Evolutionary conservation across 2,329 filamentous ascomycete genomes (phyloP).

Genomic region (Pyrenochaeta sp.): DNA sequence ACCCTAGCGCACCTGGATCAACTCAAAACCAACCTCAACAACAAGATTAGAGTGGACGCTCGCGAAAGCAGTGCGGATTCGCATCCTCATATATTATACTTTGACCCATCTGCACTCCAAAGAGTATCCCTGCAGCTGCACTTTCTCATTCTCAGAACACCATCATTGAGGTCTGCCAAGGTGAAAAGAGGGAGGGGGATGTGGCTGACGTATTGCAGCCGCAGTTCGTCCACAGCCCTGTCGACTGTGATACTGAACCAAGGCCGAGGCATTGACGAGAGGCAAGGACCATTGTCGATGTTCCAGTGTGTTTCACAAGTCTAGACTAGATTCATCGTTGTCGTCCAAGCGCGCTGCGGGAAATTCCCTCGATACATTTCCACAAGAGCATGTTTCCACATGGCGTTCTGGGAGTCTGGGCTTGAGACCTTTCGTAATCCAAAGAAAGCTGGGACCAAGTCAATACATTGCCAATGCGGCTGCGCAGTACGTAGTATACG

Average conservation of each 20-base stretch:
- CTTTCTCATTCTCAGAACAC: background rate
- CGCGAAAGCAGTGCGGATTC: background rate
- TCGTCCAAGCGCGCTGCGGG: background rate
- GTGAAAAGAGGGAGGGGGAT: constrained; percentile 7
- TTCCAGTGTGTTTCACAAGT: constrained; percentile 1
- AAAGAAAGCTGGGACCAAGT: background rate
- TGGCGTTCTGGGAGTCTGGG: background rate
- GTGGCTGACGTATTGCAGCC: constrained; percentile 5
- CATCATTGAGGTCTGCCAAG: constrained; percentile 7
- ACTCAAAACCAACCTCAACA: constrained; percentile 17
- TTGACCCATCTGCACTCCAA: background rate
- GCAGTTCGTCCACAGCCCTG: constrained; percentile 17
- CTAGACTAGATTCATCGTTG: background rate
- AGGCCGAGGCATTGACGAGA: constrained; percentile 14
- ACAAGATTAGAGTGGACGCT: background rate
- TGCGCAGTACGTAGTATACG: too few relatives aligned
- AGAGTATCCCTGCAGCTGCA: background rate
- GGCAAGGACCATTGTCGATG: constrained; percentile 4
- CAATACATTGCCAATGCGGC: too few relatives aligned
- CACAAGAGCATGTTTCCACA: constrained; percentile 1
- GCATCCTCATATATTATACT: background rate
- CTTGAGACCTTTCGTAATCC: constrained; percentile 1
- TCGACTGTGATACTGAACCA: constrained; percentile 16
- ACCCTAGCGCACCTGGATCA: constrained; percentile 12
- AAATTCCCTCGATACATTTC: background rate